A percentile compares a stretch with the other conserved stretches of the same genome.
These are phyloP conservation scores for Cantharellus anzutake DNA, from an alignment of 768 basidiomycete genomes.

Conservation along the genomic window DNA sequence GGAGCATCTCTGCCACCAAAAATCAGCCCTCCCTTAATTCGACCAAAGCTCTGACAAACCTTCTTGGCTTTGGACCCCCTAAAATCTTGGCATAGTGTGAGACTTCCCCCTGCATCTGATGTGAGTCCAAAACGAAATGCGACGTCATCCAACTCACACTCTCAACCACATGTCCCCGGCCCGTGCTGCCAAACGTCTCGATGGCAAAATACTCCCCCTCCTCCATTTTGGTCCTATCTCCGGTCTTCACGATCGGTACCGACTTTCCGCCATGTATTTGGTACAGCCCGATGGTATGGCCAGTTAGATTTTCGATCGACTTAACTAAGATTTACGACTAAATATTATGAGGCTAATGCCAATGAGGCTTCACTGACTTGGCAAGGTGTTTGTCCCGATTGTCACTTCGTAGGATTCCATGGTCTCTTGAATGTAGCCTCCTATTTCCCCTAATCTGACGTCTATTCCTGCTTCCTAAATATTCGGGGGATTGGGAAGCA, in stretches of 20 bases:
- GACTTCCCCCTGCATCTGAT: conserved; percentile 49
- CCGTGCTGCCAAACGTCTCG: conserved; percentile 97
- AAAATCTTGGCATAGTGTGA: conserved; percentile 76
- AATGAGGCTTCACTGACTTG: conserved; percentile 28
- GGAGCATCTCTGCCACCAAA: neutral
- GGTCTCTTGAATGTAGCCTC: conserved; percentile 83
- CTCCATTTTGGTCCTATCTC: conserved; percentile 92
- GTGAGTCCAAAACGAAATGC: neutral
- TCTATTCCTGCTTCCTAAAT: conserved; percentile 89
- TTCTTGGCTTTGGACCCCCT: conserved; percentile 35
- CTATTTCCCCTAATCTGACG: conserved; percentile 81
- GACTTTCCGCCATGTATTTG: conserved; percentile 89
- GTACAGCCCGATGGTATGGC: conserved; percentile 81
- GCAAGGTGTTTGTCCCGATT: conserved; percentile 63
- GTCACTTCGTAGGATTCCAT: conserved; percentile 99
- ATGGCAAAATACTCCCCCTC: conserved; percentile 99
- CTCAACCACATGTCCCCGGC: conserved; percentile 73
- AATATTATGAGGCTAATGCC: neutral
- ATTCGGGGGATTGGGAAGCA: neutral
- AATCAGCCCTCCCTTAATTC: neutral
- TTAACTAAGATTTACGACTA: conserved; percentile 38
- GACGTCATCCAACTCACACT: conserved; percentile 25
- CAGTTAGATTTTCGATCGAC: conserved; percentile 82
- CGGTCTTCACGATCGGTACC: conserved; percentile 72
- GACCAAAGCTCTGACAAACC: neutral